A percentile compares a stretch with the other conserved stretches of the same genome.
These are phyloP conservation scores for Bisporella sp. DNA, from an alignment of 2,329 filamentous ascomycete genomes.

Conservation along the genomic window DNA sequence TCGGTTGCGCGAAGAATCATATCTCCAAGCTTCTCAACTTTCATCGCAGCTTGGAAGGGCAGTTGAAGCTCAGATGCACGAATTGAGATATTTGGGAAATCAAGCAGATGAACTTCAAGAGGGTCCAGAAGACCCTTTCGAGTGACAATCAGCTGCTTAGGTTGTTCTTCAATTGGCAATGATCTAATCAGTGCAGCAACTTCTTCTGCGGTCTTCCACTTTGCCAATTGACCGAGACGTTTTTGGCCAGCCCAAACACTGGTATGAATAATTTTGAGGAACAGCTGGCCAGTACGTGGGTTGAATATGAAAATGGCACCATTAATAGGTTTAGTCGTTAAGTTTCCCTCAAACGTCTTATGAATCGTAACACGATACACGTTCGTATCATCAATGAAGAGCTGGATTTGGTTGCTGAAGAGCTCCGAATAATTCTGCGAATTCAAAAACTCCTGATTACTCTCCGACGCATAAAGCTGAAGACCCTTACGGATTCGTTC, in stretches of 20 bases:
- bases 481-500: conserved; percentile 98
- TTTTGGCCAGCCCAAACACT: conserved; percentile 99
- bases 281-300: conserved; percentile 92
- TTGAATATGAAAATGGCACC: conserved; percentile 99
- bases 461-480: conserved; percentile 95
- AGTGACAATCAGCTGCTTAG: conserved; percentile 97
- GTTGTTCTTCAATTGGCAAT: conserved; percentile 93
- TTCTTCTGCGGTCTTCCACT: conserved; percentile 99
- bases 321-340: conserved; percentile 99
- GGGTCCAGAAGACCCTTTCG: conserved; percentile 95
- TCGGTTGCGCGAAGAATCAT: conserved; percentile 98
- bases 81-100: conserved; percentile 99
- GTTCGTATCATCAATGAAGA: conserved; percentile 99
- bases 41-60: conserved; percentile 99
- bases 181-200: conserved; percentile 95
- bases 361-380: conserved; percentile 99
- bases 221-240: conserved; percentile 93
- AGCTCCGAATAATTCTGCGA: conserved; percentile 99
- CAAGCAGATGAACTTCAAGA: conserved; percentile 90
- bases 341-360: conserved; percentile 98
- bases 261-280: conserved; percentile 99
- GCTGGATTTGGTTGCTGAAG: conserved; percentile 97
- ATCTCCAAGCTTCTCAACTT: conserved; percentile 97
- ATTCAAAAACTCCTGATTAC: conserved; percentile 98
- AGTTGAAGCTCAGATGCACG: conserved; percentile 93